Evolutionary conservation across 352 stramenopile genomes (phyloP).

Genomic region (Pythium grandisporangium): DNA sequence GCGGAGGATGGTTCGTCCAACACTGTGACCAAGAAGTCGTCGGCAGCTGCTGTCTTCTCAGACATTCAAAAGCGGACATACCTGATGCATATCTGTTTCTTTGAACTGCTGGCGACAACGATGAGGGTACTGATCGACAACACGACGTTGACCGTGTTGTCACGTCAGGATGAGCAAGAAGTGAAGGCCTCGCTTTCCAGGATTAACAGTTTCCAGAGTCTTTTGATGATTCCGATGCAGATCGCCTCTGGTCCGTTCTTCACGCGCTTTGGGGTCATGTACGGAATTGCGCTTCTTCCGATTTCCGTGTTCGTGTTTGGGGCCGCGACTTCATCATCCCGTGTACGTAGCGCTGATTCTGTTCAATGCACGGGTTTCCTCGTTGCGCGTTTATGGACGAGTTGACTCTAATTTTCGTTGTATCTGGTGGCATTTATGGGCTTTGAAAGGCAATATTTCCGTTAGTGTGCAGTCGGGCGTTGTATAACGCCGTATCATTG

Average conservation of each 20-base stretch:
- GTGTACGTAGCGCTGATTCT: too few relatives aligned
- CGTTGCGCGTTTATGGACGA: too few relatives aligned
- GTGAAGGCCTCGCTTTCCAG: conserved; percentile 66
- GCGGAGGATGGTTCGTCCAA: neutral
- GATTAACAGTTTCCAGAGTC: conserved; percentile 80
- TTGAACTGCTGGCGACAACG: conserved; percentile 73
- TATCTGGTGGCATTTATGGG: too few relatives aligned
- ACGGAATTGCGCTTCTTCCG: conserved; percentile 64
- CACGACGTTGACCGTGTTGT: conserved; percentile 67
- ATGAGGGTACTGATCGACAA: conserved; percentile 80
- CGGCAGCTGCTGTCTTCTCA: conserved; percentile 18
- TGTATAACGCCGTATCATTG: conserved; percentile 77
- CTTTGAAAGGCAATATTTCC: conserved; percentile 41
- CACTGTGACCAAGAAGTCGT: neutral
- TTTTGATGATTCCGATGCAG: conserved; percentile 84
- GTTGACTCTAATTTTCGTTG: neutral
- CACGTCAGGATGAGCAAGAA: conserved; percentile 44
- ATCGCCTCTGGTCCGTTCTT: conserved; percentile 70
- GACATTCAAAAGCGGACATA: conserved; percentile 73
- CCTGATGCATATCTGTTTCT: conserved; percentile 83
- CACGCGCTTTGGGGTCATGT: conserved; percentile 81
- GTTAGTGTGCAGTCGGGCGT: conserved; percentile 52
- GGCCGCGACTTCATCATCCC: conserved; percentile 44
- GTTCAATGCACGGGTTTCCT: too few relatives aligned
- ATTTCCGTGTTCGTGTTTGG: conserved; percentile 70